phyloP scores from a whole-genome alignment of 2,329 filamentous ascomycete species.

The Ascochyta fabae region DNA sequence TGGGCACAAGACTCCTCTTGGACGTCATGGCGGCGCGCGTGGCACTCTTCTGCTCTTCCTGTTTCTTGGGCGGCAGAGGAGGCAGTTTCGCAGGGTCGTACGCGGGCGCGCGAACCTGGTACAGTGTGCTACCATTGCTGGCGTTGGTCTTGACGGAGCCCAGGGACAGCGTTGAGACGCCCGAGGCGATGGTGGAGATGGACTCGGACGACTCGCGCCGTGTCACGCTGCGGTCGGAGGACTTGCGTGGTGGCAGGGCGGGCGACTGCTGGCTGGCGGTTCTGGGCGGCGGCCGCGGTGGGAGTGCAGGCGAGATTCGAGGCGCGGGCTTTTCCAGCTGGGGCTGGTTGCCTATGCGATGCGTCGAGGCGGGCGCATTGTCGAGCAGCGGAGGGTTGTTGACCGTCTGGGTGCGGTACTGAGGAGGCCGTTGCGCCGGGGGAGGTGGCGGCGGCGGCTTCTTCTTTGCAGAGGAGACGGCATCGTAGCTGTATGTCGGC shows the following conservation, averaged over 20 bases:
- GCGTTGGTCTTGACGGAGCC: conserved; percentile 54
- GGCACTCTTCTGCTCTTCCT: conserved; percentile 49
- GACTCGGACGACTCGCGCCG: conserved; percentile 55
- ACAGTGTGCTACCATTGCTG: conserved; percentile 41
- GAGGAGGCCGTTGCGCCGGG: conserved; percentile 45
- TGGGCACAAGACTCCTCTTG: conserved; percentile 32
- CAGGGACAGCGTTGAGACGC: conserved; percentile 57
- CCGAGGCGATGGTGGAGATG: conserved; percentile 57
- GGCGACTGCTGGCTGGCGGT: conserved; percentile 51
- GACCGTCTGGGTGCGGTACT: conserved; percentile 43
- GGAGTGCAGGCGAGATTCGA: conserved; percentile 38
- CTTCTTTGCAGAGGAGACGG: conserved; percentile 41
- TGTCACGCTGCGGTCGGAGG: conserved; percentile 49
- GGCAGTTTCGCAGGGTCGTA: conserved; percentile 64
- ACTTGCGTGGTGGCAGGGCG: conserved; percentile 53
- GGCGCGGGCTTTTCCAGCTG: conserved; percentile 23
- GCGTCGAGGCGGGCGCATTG: conserved; percentile 42
- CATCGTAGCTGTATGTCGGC: conserved; percentile 47
- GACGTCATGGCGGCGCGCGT: conserved; percentile 49
- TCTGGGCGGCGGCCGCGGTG: conserved; percentile 57
- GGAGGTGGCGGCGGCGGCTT: conserved; percentile 50
- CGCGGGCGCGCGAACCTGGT: conserved; percentile 60
- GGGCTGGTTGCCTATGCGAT: conserved; percentile 50
- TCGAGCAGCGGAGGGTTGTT: conserved; percentile 51
- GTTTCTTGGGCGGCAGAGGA: conserved; percentile 59